Evolutionary conservation across 805 yeast genomes (phyloP), one percentile per base, ranked within the genome.

Genomic region (Sugiyamaella lignohabitans): DNA sequence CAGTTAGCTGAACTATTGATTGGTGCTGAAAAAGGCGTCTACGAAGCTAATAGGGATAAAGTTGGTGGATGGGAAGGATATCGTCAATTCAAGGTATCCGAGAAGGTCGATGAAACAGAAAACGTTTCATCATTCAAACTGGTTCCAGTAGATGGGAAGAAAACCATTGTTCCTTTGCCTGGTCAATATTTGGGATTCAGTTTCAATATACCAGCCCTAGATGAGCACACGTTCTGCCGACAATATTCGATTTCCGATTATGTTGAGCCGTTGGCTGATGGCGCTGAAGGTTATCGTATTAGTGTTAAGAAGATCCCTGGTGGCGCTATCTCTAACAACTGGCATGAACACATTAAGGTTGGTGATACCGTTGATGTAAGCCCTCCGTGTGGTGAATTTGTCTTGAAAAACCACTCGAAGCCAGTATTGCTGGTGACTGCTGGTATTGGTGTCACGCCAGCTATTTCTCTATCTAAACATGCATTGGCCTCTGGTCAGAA

Each of bases 401-500:
- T 63, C 2, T 58, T 40, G 40, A 52, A n/a, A 39, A 58, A 40
- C 52, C 58, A 23, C 37, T 66, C 48, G 65, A 62, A 14, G 30
- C 56, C 42, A n/a, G 21, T 43, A 18, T 67, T 73, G 1, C 60
- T 80, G 23, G 63, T 79, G 46, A 70, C 78, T 18, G 84, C 80
- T 40, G 88, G 87, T 45, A 78, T 79, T 47, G 87, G 87, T 51
- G 75, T 78, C 43, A 82, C 87, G 4, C 87, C 88, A 29, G 47
- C 78, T 27, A 55, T 82, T 29, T 68, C 85, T 4, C 73, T 80
- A 58, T 58, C 72, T 17, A 76, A 76, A 56, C 42, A 56, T 5
- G 73, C 68, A 5, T 58, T 65, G 41, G 49, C 49, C 8, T 62
- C 60, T 23, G 67, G 63, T 5, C 62, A 63, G 45, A 46, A 53